phyloP scores from a whole-genome alignment of 1,284 basidiomycete genomes.

The Vanrija humicola region DNA sequence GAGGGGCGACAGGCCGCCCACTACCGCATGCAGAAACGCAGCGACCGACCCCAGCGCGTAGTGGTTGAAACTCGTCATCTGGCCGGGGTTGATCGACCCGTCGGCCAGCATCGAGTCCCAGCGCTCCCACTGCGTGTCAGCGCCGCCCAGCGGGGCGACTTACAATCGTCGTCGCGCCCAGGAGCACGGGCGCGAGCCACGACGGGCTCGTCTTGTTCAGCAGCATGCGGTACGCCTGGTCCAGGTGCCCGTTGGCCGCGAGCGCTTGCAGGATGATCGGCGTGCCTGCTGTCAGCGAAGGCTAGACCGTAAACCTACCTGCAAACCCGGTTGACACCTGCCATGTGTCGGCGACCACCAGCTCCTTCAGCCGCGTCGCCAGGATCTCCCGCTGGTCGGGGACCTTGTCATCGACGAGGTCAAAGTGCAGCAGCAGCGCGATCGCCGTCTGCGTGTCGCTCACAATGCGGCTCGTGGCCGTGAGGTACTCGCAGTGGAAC shows the following conservation, averaged over 20 bases:
- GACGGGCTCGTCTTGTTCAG: slow-evolving; percentile 20
- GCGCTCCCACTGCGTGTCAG: slow-evolving; percentile 17
- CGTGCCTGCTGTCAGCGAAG: slow-evolving; percentile 5
- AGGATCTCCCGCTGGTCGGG: slow-evolving; percentile 1
- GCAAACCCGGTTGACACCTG: slow-evolving; percentile 21
- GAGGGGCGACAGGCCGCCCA: slow-evolving; percentile 18
- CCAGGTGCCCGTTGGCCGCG: slow-evolving; percentile 13
- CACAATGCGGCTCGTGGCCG: slow-evolving; percentile 9
- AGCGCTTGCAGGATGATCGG: slow-evolving; percentile 25
- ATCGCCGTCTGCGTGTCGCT: slow-evolving; percentile 15
- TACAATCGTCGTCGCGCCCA: slow-evolving; percentile 25
- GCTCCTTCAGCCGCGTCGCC: slow-evolving; percentile 7
- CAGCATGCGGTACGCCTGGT: slow-evolving; percentile 27
- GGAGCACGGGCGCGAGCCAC: slow-evolving; percentile 25
- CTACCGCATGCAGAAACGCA: slow-evolving; percentile 12
- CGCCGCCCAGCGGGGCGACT: neutral
- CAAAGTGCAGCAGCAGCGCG: slow-evolving; percentile 10
- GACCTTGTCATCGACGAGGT: slow-evolving; percentile 1
- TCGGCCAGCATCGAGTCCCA: slow-evolving; percentile 25
- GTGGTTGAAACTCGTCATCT: slow-evolving; percentile 28
- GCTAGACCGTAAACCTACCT: neutral
- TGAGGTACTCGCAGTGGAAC: slow-evolving; percentile 14
- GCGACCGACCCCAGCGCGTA: slow-evolving; percentile 21
- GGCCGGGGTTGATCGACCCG: slow-evolving; percentile 21
- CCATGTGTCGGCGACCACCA: slow-evolving; percentile 9